Evolutionary conservation across 2,329 filamentous ascomycete genomes (phyloP).

Genomic region (Colletotrichum horii): DNA sequence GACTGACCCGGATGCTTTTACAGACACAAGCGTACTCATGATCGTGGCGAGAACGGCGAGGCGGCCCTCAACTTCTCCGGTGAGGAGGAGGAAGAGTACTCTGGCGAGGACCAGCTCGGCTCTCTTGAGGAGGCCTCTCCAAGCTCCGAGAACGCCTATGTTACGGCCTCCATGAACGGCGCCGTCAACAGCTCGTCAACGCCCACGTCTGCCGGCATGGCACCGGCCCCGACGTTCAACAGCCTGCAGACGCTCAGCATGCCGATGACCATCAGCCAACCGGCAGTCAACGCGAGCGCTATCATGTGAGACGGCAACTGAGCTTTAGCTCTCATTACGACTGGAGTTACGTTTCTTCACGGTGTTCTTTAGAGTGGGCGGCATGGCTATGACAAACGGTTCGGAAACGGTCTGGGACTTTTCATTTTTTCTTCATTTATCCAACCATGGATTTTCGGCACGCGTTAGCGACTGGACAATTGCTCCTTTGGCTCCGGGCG

Average conservation of each 20-base stretch:
- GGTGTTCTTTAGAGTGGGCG: conserved; percentile 21
- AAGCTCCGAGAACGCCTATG: conserved; percentile 70
- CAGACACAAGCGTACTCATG: conserved; percentile 84
- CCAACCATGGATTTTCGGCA: conserved; percentile 18
- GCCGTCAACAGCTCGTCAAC: conserved; percentile 36
- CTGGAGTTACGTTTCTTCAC: conserved; percentile 22
- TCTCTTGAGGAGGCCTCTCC: conserved; percentile 82
- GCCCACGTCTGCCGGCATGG: conserved; percentile 30
- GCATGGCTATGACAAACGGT: conserved; percentile 19
- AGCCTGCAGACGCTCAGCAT: conserved; percentile 67
- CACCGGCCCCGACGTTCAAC: conserved; percentile 49
- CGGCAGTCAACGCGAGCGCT: conserved; percentile 50
- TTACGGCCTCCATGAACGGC: conserved; percentile 56
- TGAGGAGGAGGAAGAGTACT: conserved; percentile 84
- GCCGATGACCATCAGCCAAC: conserved; percentile 68
- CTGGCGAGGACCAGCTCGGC: conserved; percentile 83
- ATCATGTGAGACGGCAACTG: conserved; percentile 42
- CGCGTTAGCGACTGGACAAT: conserved; percentile 6
- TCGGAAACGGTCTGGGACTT: conserved; percentile 13
- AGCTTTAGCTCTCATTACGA: conserved; percentile 15
- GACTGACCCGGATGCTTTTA: conserved; percentile 52
- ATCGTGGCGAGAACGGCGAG: conserved; percentile 66
- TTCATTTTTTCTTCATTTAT: conserved; percentile 16
- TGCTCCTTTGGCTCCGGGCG: conserved; percentile 14
- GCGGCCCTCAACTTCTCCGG: conserved; percentile 70